Conservation (phyloP, 352 stramenopile species). For the Globisporangium alternatum region DNA sequence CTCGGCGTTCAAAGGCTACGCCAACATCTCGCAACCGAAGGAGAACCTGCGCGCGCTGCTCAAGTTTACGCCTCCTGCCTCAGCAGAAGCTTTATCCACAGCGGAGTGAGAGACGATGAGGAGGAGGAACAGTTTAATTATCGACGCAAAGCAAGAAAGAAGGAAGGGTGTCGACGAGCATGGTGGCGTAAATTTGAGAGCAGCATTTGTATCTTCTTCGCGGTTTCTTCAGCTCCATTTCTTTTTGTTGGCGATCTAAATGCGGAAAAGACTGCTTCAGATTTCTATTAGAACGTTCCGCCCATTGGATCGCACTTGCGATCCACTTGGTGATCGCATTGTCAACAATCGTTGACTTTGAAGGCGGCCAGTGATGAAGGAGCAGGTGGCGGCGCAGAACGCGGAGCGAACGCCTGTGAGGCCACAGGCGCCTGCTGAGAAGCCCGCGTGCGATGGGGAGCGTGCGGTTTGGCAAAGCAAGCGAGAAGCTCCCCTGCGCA, state of each 20-base stretch:
- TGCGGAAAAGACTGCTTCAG: neutral
- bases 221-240: neutral
- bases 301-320: neutral
- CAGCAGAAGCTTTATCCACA: neutral
- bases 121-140: neutral
- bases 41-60: constrained; percentile 66
- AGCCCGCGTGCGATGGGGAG: neutral
- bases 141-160: neutral
- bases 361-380: neutral
- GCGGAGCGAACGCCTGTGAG: neutral
- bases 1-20: constrained; percentile 77
- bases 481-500: neutral
- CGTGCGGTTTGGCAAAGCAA: neutral
- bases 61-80: constrained; percentile 17
- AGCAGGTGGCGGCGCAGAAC: neutral
- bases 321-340: neutral
- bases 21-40: constrained; percentile 56
- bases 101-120: neutral
- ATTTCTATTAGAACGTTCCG: neutral
- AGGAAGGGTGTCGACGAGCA: neutral
- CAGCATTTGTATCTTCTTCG: neutral
- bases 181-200: neutral
- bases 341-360: neutral
- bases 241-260: neutral
- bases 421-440: neutral